phyloP scores from a whole-genome alignment of 1,284 basidiomycete species.

The Ustilago nuda region DNA sequence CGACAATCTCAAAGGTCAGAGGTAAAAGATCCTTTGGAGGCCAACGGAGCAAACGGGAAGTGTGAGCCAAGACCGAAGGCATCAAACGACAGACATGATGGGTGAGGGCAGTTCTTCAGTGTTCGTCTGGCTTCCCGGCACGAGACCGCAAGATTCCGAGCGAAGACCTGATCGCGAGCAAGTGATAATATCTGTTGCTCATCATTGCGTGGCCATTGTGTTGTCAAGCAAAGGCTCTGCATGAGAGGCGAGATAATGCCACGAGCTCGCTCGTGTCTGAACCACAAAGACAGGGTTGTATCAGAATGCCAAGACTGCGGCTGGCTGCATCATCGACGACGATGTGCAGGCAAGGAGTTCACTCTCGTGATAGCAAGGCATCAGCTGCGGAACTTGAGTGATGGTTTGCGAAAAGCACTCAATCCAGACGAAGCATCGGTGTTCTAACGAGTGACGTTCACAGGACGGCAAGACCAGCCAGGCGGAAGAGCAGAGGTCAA shows the following conservation, averaged over 20 bases:
- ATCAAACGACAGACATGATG: conserved; percentile 5
- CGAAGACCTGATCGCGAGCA: conserved; percentile 28
- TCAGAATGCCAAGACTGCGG: conserved; percentile 39
- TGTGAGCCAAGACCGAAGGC: conserved; percentile 40
- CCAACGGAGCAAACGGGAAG: conserved; percentile 10
- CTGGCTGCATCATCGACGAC: conserved; percentile 21
- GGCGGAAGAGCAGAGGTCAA: not conserved
- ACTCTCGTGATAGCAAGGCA: not conserved
- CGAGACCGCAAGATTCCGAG: not conserved
- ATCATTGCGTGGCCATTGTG: not conserved
- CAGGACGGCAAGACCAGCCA: not conserved
- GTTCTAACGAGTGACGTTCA: not conserved
- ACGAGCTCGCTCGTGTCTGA: conserved; percentile 7
- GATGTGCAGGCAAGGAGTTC: not conserved
- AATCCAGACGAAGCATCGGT: not conserved
- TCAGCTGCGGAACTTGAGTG: not conserved
- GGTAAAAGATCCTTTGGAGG: conserved; percentile 6
- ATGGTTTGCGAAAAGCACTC: not conserved
- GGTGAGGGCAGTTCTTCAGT: conserved; percentile 14
- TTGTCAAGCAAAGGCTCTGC: not conserved
- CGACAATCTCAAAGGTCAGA: not conserved
- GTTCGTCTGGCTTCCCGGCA: not conserved
- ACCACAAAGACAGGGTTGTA: conserved; percentile 7
- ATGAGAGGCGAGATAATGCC: conserved; percentile 6
- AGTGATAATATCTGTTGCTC: not conserved